Evolutionary conservation across 2,329 filamentous ascomycete genomes (phyloP), one percentile per base, ranked within the genome.

Genomic region (Aspergillus candidus): DNA sequence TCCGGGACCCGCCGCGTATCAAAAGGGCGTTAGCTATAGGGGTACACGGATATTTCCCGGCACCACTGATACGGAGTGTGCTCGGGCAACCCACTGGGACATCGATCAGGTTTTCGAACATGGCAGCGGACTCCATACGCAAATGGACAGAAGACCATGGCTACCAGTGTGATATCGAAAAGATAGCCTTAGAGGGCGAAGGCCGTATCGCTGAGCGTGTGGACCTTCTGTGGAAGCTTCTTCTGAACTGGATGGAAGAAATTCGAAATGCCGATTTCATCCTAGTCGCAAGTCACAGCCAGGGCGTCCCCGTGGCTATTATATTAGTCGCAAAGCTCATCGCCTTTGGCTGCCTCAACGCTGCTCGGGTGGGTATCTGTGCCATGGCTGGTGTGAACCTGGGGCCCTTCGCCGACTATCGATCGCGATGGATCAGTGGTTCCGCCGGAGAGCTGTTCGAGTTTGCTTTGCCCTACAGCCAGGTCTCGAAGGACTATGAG

Each of bases 51-150:
- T 85, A 94, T 48, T 96, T 97, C 53, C 93, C 93, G 1, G 88
- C 88, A 0, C 80, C 85, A 0, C 79, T 94, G 34, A 76, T 98
- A 31, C 84, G 93, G n/a, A 86, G 84, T 14, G 86, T 98, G 54
- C 83, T 97, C 12, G 93, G 93, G 0, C 91, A 95, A 56, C 93
- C 93, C 0, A 98, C 90, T 0, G 93, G 93, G 5, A 98, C 93
- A 1, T 97, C 91, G 0, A 82, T 97, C 44, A 84, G 89, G 33
- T 98, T 98, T 61, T 88, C 90, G 8, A 91, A 86, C 51, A 84
- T 91, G 59, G 86, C 86, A 13, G 89, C 89, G 5, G 82, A 86
- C 32, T 84, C 88, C 1, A 91, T 98, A 55, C 79, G 84, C 46
- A 77, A 83, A 47, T 98, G 90, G 88, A 80, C 88, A 0, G 80